Percentiles rank a stretch among this genome's conserved stretches.
These are phyloP conservation scores for Ochetophila trinervis DNA, from an alignment of 306 rosid species.

Conservation along the genomic window DNA sequence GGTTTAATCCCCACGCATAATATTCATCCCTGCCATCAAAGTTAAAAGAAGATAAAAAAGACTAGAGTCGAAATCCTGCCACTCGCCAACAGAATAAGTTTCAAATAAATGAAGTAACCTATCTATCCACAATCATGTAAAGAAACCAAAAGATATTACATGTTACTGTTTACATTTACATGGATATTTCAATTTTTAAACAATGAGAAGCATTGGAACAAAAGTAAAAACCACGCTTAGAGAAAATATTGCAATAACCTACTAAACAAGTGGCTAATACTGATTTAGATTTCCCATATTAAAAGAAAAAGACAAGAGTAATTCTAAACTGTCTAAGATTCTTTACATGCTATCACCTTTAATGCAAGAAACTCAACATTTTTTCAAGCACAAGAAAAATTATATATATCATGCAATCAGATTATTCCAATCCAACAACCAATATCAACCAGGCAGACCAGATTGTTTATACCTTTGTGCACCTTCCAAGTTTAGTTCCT, in stretches of 20 bases:
- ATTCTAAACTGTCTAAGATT: neutral
- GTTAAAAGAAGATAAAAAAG: constrained; percentile 7
- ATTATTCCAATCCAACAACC: neutral
- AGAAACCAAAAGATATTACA: neutral
- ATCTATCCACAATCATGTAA: neutral
- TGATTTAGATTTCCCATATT: too few species aligned
- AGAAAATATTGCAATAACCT: neutral
- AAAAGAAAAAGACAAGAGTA: neutral
- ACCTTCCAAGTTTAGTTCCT: constrained; percentile 82
- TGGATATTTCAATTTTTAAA: neutral
- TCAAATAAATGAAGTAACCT: neutral
- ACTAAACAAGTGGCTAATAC: too few species aligned
- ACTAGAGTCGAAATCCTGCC: neutral
- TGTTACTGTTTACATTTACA: neutral
- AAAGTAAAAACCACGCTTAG: neutral
- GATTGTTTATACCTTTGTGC: constrained; percentile 61
- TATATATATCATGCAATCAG: neutral
- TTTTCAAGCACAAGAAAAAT: neutral
- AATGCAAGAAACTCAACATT: neutral
- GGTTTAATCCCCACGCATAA: constrained; percentile 93
- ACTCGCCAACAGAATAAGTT: neutral
- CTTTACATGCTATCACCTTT: neutral
- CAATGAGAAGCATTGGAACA: neutral
- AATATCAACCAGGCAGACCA: constrained; percentile 3
- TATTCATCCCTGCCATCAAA: constrained; percentile 78